Base-by-base conservation (phyloP, 352 stramenopile genomes). In the Phytophthora syringae region DNA sequence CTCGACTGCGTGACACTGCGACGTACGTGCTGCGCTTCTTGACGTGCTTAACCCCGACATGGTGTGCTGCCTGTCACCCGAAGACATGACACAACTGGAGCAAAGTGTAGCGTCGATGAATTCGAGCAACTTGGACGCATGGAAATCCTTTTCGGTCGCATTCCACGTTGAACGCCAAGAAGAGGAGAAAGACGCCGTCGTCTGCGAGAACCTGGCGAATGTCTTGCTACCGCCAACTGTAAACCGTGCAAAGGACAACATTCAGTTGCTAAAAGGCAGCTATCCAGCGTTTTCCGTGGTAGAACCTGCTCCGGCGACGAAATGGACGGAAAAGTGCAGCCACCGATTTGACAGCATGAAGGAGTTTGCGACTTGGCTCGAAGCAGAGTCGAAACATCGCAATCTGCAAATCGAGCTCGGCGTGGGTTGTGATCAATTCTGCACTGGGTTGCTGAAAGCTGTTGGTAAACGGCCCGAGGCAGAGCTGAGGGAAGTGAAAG, bases 1-100 rank as follows among this genome's bases (percentile, higher is more conserved):
- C 56, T 28, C 66, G 60, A 15, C 59, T 92, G 16, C 79, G 84
- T 1, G 81, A 86, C 39, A 89, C 79, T 20, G 80, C 82, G 16
- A 89, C 86, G 39, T 93, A 91, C 18, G 72, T 91, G 34, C 53
- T 94, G 16, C 86, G 86, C 9, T 88, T 90, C 37, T 61, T 89
- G 34, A 86, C 80, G 16, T 81, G 74, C 32, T 58, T 92, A 28
- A 68, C 20, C 61, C 70, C 2, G 44, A 84, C 9, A 71, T 92
- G 25, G 70, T 84, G 10, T 87, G 74, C 52, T 89, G 83, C 36
- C 34, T 89, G n/a, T 77, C 69, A 11, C 7, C 22, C 7, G 32
- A 71, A 20, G 83, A 92, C 37, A 57, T 80, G 6, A 15, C 52
- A 4, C 16, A 59, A 5, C 34, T 87, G 16, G 37, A 88, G 39